Conservation (phyloP, 2,329 filamentous ascomycete species). For the Knufia fluminis region DNA sequence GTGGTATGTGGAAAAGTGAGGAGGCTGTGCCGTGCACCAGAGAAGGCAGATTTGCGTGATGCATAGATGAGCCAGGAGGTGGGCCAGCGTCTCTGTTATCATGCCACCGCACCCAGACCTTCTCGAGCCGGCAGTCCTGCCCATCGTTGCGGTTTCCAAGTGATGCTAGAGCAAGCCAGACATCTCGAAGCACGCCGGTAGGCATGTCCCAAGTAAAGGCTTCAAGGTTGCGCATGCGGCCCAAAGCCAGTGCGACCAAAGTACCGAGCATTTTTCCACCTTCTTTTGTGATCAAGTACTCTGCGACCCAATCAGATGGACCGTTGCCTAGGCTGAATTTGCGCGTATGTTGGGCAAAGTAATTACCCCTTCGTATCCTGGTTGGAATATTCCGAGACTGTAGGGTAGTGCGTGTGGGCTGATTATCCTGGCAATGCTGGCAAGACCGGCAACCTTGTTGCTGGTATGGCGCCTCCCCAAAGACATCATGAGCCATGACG, state of each 20-base stretch:
- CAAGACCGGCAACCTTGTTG: conserved; percentile 13
- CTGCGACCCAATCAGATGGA: conserved; percentile 65
- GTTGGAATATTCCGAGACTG: conserved; percentile 4
- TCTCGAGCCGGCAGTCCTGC: conserved; percentile 57
- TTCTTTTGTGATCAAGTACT: conserved; percentile 75
- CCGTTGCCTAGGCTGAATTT: conserved; percentile 83
- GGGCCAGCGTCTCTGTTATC: conserved; percentile 52
- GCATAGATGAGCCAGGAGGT: conserved; percentile 13
- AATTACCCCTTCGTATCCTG: conserved; percentile 51
- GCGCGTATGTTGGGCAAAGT: conserved; percentile 68
- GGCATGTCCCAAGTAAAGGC: conserved; percentile 86
- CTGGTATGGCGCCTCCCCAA: conserved; percentile 41
- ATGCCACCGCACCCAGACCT: conserved; percentile 75
- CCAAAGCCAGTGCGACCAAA: conserved; percentile 67
- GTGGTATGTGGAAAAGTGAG: conserved; percentile 23
- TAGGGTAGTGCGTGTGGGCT: conserved; percentile 7
- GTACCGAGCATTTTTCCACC: conserved; percentile 84
- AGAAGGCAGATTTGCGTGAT: conserved; percentile 17
- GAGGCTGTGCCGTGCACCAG: conserved; percentile 16
- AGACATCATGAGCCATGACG: conserved; percentile 61
- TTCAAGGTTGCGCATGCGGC: conserved; percentile 72
- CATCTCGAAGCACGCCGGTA: conserved; percentile 69
- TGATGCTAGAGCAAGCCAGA: conserved; percentile 69
- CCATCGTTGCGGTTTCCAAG: conserved; percentile 53
- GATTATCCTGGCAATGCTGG: conserved; percentile 10